Percentiles rank a stretch among this genome's conserved stretches.
These are phyloP conservation scores for Lolium multiflorum DNA, from an alignment of 176 grass and related monocot genomes.

Conservation along the genomic window DNA sequence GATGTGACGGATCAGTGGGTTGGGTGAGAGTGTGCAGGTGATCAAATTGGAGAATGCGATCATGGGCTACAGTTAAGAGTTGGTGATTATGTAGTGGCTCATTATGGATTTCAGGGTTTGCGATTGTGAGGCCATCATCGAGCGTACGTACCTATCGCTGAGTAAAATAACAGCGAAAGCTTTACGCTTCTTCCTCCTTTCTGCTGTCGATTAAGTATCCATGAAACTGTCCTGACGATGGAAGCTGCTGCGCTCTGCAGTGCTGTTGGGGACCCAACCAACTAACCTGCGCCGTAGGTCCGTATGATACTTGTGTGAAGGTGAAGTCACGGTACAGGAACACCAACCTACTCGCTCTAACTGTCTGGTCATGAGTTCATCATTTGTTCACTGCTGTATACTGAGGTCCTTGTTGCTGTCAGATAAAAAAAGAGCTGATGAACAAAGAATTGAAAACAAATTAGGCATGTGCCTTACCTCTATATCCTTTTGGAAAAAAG, in stretches of 20 bases:
- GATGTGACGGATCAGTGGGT: slow-evolving; percentile 49
- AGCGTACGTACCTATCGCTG: slow-evolving; percentile 28
- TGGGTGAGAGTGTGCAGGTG: slow-evolving; percentile 41
- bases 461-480: background rate
- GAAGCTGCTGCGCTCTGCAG: background rate
- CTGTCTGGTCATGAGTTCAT: slow-evolving; percentile 17
- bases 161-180: slow-evolving; percentile 54
- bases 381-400: background rate
- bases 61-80: slow-evolving; percentile 46
- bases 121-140: slow-evolving; percentile 41
- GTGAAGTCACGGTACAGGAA: slow-evolving; percentile 52
- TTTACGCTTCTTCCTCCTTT: slow-evolving; percentile 45
- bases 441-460: background rate
- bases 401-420: background rate
- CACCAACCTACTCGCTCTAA: background rate
- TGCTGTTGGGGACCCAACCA: slow-evolving; percentile 45
- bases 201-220: background rate
- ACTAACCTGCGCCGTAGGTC: slow-evolving; percentile 44
- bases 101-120: slow-evolving; percentile 28
- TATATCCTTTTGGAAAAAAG: background rate
- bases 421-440: background rate
- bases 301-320: slow-evolving; percentile 55
- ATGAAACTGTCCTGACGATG: slow-evolving; percentile 16
- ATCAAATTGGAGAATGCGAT: slow-evolving; percentile 16
- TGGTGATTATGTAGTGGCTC: slow-evolving; percentile 44